Conservation (phyloP, 257 asterid species). For the Ballota nigra region DNA sequence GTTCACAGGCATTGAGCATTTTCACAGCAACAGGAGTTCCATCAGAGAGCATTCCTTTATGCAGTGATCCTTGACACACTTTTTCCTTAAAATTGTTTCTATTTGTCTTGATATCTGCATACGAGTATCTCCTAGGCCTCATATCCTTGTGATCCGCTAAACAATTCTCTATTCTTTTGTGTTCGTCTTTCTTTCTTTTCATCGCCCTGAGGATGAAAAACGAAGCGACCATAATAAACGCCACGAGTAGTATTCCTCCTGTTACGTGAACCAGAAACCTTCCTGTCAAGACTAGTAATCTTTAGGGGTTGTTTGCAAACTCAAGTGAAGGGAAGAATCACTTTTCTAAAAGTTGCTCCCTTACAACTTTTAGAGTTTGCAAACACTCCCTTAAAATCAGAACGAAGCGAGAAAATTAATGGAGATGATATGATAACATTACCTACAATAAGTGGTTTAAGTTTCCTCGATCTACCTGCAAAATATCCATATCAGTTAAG, state of each 20-base stretch:
- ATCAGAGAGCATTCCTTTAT: constrained; percentile 28
- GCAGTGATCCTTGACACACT: constrained; percentile 8
- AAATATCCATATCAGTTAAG: neutral
- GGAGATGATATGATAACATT: neutral
- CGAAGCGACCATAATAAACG: neutral
- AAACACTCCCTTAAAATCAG: neutral
- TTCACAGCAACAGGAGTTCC: constrained; percentile 28
- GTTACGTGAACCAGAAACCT: constrained; percentile 2
- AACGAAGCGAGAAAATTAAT: neutral
- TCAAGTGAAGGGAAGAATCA: no score
- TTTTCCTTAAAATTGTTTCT: constrained; percentile 26
- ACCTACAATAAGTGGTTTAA: constrained; percentile 19
- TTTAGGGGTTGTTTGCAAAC: no score
- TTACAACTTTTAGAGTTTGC: no score
- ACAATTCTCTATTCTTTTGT: constrained; percentile 11
- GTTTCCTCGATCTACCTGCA: constrained; percentile 24
- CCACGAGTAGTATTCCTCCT: constrained; percentile 18
- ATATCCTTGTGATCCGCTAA: constrained; percentile 18
- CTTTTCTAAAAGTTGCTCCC: no score
- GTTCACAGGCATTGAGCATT: constrained; percentile 4
- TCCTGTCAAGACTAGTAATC: neutral
- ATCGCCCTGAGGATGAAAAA: constrained; percentile 12
- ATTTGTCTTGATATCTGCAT: constrained; percentile 30
- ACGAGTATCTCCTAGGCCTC: constrained; percentile 37
- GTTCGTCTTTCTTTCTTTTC: constrained; percentile 22